Percentiles rank a stretch among this genome's conserved stretches.
phyloP scores from a whole-genome alignment of 495 filamentous ascomycete species.

The Aspergillus sclerotiicarbonarius region DNA sequence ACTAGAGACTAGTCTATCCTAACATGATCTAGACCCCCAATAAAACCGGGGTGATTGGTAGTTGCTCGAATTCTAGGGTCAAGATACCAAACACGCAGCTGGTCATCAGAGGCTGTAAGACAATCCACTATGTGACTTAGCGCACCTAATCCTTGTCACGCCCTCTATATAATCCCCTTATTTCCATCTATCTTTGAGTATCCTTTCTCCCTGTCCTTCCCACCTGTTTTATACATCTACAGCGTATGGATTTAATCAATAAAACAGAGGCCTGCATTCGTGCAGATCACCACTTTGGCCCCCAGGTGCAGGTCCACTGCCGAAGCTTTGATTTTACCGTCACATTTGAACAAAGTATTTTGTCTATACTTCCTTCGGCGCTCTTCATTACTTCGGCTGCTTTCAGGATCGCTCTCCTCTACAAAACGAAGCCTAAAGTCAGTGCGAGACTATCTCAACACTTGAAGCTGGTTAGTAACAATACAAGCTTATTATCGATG shows the following conservation, averaged over 20 bases:
- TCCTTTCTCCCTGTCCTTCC: neutral
- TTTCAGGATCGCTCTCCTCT: neutral
- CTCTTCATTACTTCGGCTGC: neutral
- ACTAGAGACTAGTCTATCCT: neutral
- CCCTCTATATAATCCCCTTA: neutral
- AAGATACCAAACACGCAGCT: neutral
- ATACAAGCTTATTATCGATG: neutral
- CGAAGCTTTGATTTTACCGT: conserved; percentile 4
- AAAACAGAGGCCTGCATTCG: neutral
- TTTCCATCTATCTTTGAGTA: neutral
- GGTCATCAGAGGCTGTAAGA: neutral
- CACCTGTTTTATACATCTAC: neutral
- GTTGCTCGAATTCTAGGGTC: neutral
- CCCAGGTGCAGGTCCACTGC: neutral
- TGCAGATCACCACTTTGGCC: neutral
- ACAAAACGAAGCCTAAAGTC: neutral
- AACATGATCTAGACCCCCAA: neutral
- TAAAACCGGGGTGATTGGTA: neutral
- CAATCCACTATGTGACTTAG: neutral
- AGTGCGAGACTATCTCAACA: neutral
- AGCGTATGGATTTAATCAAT: neutral
- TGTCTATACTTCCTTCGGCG: neutral
- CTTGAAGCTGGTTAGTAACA: neutral
- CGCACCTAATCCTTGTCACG: neutral
- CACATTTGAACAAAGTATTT: neutral